These are phyloP conservation scores for Lycium barbarum DNA, from an alignment of 257 asterid genomes.

Conservation along the genomic window DNA sequence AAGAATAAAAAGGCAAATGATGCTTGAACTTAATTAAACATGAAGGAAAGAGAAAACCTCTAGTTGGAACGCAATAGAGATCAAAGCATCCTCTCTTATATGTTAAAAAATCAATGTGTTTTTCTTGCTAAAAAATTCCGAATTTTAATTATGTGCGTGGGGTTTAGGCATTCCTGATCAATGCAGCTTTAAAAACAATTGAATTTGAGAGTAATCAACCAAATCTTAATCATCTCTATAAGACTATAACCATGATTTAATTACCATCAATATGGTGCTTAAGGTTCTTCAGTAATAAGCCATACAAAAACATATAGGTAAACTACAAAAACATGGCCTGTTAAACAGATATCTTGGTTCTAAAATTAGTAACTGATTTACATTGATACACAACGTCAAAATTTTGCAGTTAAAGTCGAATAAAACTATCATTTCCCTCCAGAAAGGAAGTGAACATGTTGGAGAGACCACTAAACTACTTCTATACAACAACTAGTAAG, in stretches of 20 bases:
- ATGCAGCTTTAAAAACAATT: background rate
- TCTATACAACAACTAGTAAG: background rate
- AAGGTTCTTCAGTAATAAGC: too few species aligned
- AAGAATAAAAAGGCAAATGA: background rate
- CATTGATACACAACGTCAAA: background rate
- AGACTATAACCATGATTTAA: background rate
- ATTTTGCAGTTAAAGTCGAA: background rate
- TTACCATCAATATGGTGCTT: conserved; percentile 25
- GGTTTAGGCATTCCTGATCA: too few species aligned
- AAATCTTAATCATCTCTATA: background rate
- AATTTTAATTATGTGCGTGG: background rate
- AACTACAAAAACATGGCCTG: background rate
- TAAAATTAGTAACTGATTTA: background rate
- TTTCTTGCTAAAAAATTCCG: background rate
- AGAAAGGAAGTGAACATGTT: background rate
- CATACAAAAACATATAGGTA: background rate
- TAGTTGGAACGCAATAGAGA: background rate
- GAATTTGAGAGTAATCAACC: background rate
- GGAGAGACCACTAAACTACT: background rate
- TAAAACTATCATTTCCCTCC: background rate
- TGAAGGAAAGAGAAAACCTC: background rate
- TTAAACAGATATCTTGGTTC: background rate
- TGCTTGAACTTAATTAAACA: background rate
- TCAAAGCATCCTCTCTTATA: conserved; percentile 13
- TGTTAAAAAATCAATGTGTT: background rate